Base-by-base conservation (phyloP, 495 filamentous ascomycete genomes). In the Sphaerosporella brunnea region DNA sequence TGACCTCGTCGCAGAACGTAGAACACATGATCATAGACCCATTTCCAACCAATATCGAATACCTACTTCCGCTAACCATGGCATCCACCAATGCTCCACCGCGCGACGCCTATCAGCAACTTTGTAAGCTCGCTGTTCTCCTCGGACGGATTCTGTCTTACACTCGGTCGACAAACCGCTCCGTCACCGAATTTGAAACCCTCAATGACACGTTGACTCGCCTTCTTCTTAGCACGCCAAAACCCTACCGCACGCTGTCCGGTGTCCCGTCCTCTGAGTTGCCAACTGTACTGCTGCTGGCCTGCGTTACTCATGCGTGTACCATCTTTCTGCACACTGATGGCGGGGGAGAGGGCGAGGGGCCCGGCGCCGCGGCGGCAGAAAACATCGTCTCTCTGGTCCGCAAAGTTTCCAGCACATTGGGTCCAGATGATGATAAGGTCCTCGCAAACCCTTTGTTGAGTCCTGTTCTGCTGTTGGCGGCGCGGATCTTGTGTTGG, bases 21-120 rank as follows among this genome's bases (percentile, higher is more conserved):
- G 53, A 51, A 18, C 55, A 58, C 26, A 59, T 59, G 10, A 48
- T 59, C 3, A 47, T 59, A 19, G 56, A 59, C 4, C 56, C 56
- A 2, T 59, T 59, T 36, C 51, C 56, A 2, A 50, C 51, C 26
- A 53, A 37, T 19, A 43, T 59, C 26, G 51, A 50, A 13, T 47
- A 49, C 15, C 36, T 59, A 9, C 38, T 58, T 4, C 47, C 54
- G 2, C 50, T 51, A 7, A 35, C 35, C 5, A 28, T 43, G 20
- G 11, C 10, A 16, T 5, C 23, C 4, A 7, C 43, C 18, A 42
- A 23, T 9, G 28, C 55, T 7, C 43, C 47, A 3, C 19, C 41
- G 1, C 47, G 55, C 10, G 47, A 48, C 8, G 55, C 56, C 2
- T 58, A 58, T 38, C 56, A 59, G 36, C 55, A 59, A 28, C 37